These are phyloP conservation scores for Plicaturopsis crispa DNA, from an alignment of 768 basidiomycete genomes.

Conservation along the genomic window DNA sequence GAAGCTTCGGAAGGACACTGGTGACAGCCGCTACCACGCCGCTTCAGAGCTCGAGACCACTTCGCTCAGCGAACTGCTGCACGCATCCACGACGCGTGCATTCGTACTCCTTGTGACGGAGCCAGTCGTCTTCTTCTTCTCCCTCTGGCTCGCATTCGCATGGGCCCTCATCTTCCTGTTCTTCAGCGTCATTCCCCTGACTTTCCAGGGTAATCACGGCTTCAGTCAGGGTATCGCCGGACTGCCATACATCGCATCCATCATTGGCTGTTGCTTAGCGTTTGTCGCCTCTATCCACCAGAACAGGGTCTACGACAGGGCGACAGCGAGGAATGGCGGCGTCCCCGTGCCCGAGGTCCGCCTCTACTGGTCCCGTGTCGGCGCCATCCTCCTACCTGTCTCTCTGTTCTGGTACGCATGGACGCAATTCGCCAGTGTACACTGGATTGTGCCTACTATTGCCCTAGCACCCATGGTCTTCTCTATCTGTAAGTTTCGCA, in stretches of 20 bases:
- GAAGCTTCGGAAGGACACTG: too few species aligned
- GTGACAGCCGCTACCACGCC: too few species aligned
- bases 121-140: slow-evolving; percentile 2
- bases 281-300: slow-evolving; percentile 1
- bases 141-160: slow-evolving; percentile 3
- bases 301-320: background rate
- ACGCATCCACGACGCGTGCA: background rate
- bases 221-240: slow-evolving; percentile 1
- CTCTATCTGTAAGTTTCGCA: background rate
- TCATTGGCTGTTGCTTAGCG: background rate
- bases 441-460: slow-evolving; percentile 1
- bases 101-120: background rate
- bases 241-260: background rate
- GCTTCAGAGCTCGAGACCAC: background rate
- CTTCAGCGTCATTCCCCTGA: slow-evolving; percentile 2
- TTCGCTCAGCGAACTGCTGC: background rate
- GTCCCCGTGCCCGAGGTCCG: too few species aligned
- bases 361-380: too few species aligned
- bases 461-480: slow-evolving; percentile 1
- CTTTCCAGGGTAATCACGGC: slow-evolving; percentile 1
- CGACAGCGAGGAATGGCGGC: background rate
- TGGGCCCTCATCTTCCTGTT: slow-evolving; percentile 2
- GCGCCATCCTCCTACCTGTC: background rate
- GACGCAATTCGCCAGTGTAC: background rate
- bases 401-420: slow-evolving; percentile 1